Percentiles rank a stretch among this genome's conserved stretches.
These are phyloP conservation scores for Fistulinella prunicolor DNA, from an alignment of 768 basidiomycete genomes.

Conservation along the genomic window DNA sequence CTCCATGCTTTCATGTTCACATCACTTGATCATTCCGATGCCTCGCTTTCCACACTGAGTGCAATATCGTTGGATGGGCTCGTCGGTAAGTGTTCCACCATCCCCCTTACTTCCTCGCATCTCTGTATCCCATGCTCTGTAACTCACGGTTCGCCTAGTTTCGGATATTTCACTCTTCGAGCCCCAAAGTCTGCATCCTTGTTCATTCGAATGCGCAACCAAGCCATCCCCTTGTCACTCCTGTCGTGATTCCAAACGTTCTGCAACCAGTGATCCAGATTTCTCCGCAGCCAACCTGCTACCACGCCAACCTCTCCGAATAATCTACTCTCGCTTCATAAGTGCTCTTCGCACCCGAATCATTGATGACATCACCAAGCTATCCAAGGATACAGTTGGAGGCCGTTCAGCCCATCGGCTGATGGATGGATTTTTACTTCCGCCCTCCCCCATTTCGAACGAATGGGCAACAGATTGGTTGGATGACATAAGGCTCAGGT, in stretches of 20 bases:
- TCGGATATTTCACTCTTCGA: conserved; percentile 43
- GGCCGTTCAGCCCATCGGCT: conserved; percentile 46
- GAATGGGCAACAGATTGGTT: conserved; percentile 72
- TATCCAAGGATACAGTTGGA: conserved; percentile 31
- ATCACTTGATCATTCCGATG: conserved; percentile 31
- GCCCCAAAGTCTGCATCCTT: conserved; percentile 51
- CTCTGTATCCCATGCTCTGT: neutral
- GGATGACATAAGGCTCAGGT: conserved; percentile 49
- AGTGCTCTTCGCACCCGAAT: conserved; percentile 56
- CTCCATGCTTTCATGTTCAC: conserved; percentile 61
- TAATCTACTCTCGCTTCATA: conserved; percentile 47
- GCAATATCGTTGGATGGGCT: conserved; percentile 48
- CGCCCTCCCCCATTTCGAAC: conserved; percentile 39
- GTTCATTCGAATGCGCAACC: conserved; percentile 45
- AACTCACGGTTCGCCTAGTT: conserved; percentile 33
- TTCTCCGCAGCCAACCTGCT: conserved; percentile 38
- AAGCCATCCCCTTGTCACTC: conserved; percentile 37
- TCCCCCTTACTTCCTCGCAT: neutral
- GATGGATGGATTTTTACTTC: conserved; percentile 63
- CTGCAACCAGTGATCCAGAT: conserved; percentile 16
- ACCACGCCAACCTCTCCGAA: conserved; percentile 45
- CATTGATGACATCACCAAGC: conserved; percentile 49
- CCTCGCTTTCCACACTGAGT: conserved; percentile 34
- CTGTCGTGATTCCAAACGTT: conserved; percentile 30
- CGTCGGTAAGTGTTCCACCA: conserved; percentile 40